Percentiles rank a stretch among this genome's conserved stretches.
phyloP scores from a whole-genome alignment of 495 filamentous ascomycete species.

The Staphylotrichum tortipilum region DNA sequence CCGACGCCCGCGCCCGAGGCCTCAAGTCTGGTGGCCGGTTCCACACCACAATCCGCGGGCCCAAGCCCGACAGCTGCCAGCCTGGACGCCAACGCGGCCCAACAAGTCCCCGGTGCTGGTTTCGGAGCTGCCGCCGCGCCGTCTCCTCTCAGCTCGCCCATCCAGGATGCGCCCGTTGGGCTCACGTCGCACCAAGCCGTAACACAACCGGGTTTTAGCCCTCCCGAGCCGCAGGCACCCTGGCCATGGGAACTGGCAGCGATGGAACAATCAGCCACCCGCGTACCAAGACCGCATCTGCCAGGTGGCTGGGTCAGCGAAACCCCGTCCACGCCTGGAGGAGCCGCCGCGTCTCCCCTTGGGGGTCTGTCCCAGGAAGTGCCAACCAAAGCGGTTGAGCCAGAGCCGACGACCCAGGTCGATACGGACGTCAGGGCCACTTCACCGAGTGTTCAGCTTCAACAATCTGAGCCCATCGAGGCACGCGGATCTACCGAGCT shows the following conservation, averaged over 20 bases:
- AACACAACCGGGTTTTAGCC: background rate
- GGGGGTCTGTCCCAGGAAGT: slow-evolving; percentile 3
- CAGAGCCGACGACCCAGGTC: no score
- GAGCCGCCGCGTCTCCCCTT: slow-evolving; percentile 15
- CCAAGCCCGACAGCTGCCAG: background rate
- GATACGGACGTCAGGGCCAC: no score
- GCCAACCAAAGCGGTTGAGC: background rate
- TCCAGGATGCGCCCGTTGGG: slow-evolving; percentile 4
- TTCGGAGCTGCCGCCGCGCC: slow-evolving; percentile 5
- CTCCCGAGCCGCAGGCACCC: slow-evolving; percentile 9
- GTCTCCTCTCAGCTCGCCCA: slow-evolving; percentile 5
- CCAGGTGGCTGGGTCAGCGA: slow-evolving; percentile 61
- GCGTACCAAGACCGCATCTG: slow-evolving; percentile 42
- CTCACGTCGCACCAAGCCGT: slow-evolving; percentile 6
- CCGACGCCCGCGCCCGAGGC: background rate
- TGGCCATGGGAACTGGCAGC: slow-evolving; percentile 13
- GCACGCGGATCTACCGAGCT: background rate
- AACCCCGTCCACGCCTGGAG: slow-evolving; percentile 32
- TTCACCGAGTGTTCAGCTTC: no score
- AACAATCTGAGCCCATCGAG: background rate
- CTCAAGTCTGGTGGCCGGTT: no score
- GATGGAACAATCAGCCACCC: background rate
- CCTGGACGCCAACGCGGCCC: background rate
- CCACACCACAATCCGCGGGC: no score
- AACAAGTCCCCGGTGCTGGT: background rate